phyloP scores from a whole-genome alignment of 352 stramenopile genomes.

The Paralagenidium karlingii region DNA sequence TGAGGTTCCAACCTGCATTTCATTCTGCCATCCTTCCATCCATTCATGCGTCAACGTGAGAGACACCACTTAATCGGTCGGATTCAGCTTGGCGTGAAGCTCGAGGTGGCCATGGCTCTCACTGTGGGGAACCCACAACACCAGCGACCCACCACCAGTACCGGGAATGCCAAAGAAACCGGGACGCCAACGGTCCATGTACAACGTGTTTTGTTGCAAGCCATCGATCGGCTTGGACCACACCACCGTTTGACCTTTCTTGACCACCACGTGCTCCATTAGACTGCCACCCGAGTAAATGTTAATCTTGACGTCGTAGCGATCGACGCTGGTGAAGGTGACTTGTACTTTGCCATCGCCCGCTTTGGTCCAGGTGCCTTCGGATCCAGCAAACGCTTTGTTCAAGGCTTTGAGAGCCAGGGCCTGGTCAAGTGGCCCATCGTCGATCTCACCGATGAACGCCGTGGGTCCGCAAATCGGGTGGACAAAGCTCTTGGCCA shows the following conservation, averaged over 20 bases:
- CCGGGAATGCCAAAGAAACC: conserved; percentile 18
- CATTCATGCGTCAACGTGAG: too few relatives aligned
- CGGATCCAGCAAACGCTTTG: conserved; percentile 24
- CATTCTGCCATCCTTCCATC: too few relatives aligned
- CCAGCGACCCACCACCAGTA: conserved; percentile 13
- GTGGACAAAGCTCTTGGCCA: conserved; percentile 39
- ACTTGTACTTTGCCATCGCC: conserved; percentile 22
- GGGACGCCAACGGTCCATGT: conserved; percentile 34
- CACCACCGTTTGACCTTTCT: conserved; percentile 14
- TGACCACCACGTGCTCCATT: conserved; percentile 18
- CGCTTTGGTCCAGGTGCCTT: conserved; percentile 24
- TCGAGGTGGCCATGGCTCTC: conserved; percentile 16
- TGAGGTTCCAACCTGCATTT: too few relatives aligned
- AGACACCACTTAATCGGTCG: too few relatives aligned
- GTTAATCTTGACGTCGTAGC: conserved; percentile 22
- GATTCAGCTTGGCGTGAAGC: conserved; percentile 27
- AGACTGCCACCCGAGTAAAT: conserved; percentile 24
- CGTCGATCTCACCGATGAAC: conserved; percentile 41
- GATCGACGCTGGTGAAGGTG: conserved; percentile 26
- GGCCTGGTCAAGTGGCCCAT: conserved; percentile 20
- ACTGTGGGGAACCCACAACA: conserved; percentile 26
- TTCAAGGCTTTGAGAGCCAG: conserved; percentile 23
- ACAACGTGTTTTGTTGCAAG: conserved; percentile 31
- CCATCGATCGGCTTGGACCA: conserved; percentile 22
- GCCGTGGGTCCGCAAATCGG: conserved; percentile 40